Evolutionary conservation across 345 rosid species (phyloP).

Genomic region (Cardiospermum halicacabum): DNA sequence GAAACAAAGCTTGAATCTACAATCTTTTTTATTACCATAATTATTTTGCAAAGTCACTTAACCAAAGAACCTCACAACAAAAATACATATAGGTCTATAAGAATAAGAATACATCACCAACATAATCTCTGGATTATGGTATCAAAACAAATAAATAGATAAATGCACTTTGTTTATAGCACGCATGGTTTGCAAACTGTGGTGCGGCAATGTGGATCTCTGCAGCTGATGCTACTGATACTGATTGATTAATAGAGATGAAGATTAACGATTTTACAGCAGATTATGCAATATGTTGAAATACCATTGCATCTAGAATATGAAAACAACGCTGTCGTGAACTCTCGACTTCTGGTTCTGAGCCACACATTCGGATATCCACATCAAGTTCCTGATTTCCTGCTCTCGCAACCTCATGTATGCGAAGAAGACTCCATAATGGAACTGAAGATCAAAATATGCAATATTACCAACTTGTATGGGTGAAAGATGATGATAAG

Average conservation of each 20-base stretch:
- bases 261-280: conserved; percentile 14
- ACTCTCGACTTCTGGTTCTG: conserved; percentile 98
- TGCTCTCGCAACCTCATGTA: conserved; percentile 98
- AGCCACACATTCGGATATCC: conserved; percentile 98
- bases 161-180: conserved; percentile 12
- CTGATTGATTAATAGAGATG: conserved; percentile 1
- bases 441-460: conserved; percentile 56
- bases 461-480: not conserved
- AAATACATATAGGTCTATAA: not conserved
- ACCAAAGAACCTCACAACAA: not conserved
- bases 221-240: conserved; percentile 12
- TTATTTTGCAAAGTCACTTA: not conserved
- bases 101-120: no score
- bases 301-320: conserved; percentile 46
- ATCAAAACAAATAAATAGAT: conserved; percentile 1
- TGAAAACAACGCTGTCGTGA: conserved; percentile 95
- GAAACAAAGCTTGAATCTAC: not conserved
- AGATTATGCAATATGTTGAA: not conserved
- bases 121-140: conserved; percentile 1
- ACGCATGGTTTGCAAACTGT: conserved; percentile 3
- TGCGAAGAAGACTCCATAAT: conserved; percentile 87
- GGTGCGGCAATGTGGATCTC: conserved; percentile 15
- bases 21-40: not conserved
- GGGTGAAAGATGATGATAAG: not conserved
- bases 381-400: conserved; percentile 97